Evolutionary conservation across 1,284 basidiomycete species (phyloP).

Genomic region (Austroboletus rostrupii): DNA sequence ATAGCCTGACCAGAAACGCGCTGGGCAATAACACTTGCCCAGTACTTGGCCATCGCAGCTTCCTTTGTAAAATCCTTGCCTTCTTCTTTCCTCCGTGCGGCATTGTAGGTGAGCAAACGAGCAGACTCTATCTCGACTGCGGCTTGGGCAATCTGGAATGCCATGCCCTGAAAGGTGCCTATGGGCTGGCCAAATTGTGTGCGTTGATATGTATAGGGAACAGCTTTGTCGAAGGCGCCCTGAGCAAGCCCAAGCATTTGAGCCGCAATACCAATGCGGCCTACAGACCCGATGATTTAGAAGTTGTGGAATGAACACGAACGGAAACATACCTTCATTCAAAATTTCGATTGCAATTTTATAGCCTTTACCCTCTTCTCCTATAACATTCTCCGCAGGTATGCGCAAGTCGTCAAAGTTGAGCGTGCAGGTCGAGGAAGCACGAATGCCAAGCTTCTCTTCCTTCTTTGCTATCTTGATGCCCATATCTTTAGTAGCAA

Average conservation of each 20-base stretch:
- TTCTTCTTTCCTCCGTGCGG: slow-evolving; percentile 90
- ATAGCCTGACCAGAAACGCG: slow-evolving; percentile 86
- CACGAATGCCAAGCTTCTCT: slow-evolving; percentile 94
- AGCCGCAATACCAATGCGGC: slow-evolving; percentile 95
- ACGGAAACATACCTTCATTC: slow-evolving; percentile 68
- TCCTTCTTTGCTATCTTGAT: slow-evolving; percentile 98
- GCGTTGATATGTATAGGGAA: slow-evolving; percentile 92
- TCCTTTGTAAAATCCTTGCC: slow-evolving; percentile 85
- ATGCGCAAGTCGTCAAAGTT: slow-evolving; percentile 95
- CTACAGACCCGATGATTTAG: slow-evolving; percentile 25
- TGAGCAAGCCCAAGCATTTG: slow-evolving; percentile 97
- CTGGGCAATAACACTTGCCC: slow-evolving; percentile 86
- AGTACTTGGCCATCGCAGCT: slow-evolving; percentile 96
- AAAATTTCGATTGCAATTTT: slow-evolving; percentile 98
- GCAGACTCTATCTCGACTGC: slow-evolving; percentile 90
- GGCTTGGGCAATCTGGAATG: slow-evolving; percentile 90
- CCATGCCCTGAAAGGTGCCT: slow-evolving; percentile 93
- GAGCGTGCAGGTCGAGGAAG: slow-evolving; percentile 95
- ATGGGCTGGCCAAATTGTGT: slow-evolving; percentile 92
- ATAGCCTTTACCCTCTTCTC: slow-evolving; percentile 92
- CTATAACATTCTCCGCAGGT: slow-evolving; percentile 91
- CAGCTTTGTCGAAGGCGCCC: slow-evolving; percentile 91
- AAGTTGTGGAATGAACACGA: neutral
- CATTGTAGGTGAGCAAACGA: slow-evolving; percentile 94
- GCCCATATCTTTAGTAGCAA: slow-evolving; percentile 95